Evolutionary conservation across 1,284 basidiomycete species (phyloP).

Genomic region (Puccinia horiana): DNA sequence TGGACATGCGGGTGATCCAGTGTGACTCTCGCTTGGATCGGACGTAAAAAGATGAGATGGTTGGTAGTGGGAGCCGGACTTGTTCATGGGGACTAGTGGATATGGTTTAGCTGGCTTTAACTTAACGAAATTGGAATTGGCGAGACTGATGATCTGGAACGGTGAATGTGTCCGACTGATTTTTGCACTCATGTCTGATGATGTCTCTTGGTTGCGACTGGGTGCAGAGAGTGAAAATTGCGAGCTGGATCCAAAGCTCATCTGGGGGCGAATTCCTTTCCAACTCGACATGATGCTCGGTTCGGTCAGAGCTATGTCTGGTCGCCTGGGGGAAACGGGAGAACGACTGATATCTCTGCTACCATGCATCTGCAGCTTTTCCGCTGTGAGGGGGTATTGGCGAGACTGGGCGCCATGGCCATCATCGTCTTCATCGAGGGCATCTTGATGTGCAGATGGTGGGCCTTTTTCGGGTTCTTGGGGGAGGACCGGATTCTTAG

Average conservation of each 20-base stretch:
- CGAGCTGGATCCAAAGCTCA: constrained; percentile 11
- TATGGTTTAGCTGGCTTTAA: neutral
- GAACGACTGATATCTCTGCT: neutral
- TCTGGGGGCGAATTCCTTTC: neutral
- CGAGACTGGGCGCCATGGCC: neutral
- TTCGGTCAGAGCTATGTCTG: neutral
- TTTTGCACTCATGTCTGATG: constrained; percentile 18
- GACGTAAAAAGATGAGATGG: constrained; percentile 16
- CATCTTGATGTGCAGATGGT: constrained; percentile 25
- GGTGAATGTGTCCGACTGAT: constrained; percentile 14
- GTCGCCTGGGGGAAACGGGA: neutral
- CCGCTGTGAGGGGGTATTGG: constrained; percentile 26
- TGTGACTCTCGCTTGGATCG: neutral
- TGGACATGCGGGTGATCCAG: neutral
- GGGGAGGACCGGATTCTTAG: constrained; percentile 34
- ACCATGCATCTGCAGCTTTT: constrained; percentile 36
- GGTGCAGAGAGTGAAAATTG: constrained; percentile 11
- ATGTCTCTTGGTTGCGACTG: constrained; percentile 16
- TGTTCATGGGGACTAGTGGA: neutral
- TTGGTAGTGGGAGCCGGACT: neutral
- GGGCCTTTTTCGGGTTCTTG: constrained; percentile 35
- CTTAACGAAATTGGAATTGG: constrained; percentile 17
- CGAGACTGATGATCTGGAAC: constrained; percentile 31
- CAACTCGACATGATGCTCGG: constrained; percentile 6
- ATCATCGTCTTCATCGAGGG: constrained; percentile 30